These are phyloP conservation scores for Thelonectria blattea DNA, from an alignment of 2,329 filamentous ascomycete species.

Conservation along the genomic window DNA sequence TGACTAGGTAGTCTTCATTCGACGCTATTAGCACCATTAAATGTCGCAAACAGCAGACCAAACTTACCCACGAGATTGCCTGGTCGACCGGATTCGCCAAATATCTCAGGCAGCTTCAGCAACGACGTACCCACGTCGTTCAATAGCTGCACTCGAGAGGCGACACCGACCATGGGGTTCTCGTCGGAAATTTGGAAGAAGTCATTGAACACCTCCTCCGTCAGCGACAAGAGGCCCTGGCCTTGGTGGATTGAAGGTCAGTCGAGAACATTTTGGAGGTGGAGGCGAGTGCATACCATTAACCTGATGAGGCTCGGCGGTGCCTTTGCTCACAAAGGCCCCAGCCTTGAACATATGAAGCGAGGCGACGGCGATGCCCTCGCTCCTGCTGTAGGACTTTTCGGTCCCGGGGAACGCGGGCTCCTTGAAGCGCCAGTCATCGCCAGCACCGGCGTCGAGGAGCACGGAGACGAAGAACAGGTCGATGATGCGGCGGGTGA, in stretches of 20 bases:
- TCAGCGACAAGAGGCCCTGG: constrained; percentile 44
- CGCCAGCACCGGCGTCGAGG: constrained; percentile 60
- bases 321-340: constrained; percentile 42
- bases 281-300: constrained; percentile 41
- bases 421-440: constrained; percentile 55
- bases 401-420: constrained; percentile 35
- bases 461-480: constrained; percentile 67
- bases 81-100: constrained; percentile 51
- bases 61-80: constrained; percentile 55
- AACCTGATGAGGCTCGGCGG: constrained; percentile 32
- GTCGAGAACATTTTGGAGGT: background rate
- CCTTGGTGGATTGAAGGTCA: constrained; percentile 29
- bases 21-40: background rate
- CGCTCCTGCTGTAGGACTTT: constrained; percentile 49
- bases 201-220: constrained; percentile 41
- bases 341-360: constrained; percentile 56
- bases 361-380: constrained; percentile 58
- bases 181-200: constrained; percentile 51
- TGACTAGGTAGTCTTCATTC: constrained; percentile 48
- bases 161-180: constrained; percentile 55
- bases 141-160: constrained; percentile 50
- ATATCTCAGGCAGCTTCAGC: constrained; percentile 44
- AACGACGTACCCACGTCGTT: constrained; percentile 51
- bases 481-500: constrained; percentile 62
- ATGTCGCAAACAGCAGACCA: background rate